Evolutionary conservation across 495 filamentous ascomycete species (phyloP).

Genomic region (Penicillium silybi): DNA sequence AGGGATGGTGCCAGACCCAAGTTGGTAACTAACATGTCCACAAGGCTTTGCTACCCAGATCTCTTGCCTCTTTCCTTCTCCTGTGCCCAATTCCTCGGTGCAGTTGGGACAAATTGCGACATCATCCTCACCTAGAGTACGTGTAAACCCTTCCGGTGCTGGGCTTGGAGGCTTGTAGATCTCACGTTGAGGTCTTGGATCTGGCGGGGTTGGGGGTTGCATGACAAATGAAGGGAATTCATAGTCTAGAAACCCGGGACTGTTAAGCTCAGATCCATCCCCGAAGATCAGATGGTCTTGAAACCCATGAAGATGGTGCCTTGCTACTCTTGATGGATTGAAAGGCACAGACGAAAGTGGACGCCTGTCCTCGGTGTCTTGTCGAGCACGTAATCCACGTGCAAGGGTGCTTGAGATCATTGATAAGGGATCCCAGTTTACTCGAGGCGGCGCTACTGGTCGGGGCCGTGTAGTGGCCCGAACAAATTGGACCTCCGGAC

Average conservation of each 20-base stretch:
- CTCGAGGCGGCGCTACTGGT: neutral
- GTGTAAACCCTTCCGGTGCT: conserved; percentile 59
- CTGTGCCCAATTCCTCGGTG: conserved; percentile 61
- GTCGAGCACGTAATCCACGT: neutral
- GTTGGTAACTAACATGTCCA: conserved; percentile 63
- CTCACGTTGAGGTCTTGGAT: conserved; percentile 34
- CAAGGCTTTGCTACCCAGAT: conserved; percentile 72
- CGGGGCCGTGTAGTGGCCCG: conserved; percentile 20
- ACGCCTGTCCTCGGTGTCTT: neutral
- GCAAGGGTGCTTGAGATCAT: conserved; percentile 1
- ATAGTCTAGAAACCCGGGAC: conserved; percentile 13
- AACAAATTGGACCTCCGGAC: conserved; percentile 40
- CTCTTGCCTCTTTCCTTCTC: conserved; percentile 56
- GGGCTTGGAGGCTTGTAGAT: conserved; percentile 57
- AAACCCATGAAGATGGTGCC: neutral
- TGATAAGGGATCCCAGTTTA: neutral
- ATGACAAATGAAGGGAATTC: conserved; percentile 22
- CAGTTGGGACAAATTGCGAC: conserved; percentile 70
- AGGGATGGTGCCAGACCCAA: neutral
- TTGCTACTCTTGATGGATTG: neutral
- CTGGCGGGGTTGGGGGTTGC: conserved; percentile 12
- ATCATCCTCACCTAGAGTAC: conserved; percentile 58
- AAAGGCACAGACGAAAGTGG: neutral
- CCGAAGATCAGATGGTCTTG: neutral
- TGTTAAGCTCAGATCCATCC: neutral